Base-by-base conservation (phyloP, 805 yeast species). In the Candida palmyrensis region DNA sequence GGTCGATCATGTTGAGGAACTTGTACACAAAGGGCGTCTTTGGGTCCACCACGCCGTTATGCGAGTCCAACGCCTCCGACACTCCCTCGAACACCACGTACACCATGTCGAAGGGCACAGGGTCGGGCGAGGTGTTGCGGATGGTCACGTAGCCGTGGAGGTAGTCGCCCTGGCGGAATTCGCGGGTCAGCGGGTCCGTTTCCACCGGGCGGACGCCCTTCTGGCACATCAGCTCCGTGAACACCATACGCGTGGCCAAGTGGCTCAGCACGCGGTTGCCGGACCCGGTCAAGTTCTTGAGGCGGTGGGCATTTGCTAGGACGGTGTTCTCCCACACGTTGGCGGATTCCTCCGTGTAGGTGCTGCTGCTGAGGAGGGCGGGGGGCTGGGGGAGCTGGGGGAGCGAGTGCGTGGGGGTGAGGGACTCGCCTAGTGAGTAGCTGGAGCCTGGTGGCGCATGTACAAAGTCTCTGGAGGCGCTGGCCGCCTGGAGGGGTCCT, bases 121-220 rank as follows among this genome's bases (percentile, higher is more conserved):
- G 69, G 18, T 38, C 38, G 10, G 43, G 28, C 15, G 55, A 48
- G 6, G 38, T 49, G 41, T 66, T 66, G 13, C 39, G 35, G 11
- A 66, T 55, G 8, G 68, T 63, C 22, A 64, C 68, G 41, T 51
- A 66, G 3, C 72, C 72, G 42, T 64, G 71, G 26, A 66, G 49
- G 40, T 52, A 64, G 39, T 66, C 70, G 21, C 68, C 69, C 39
- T 61, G 68, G 29, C 55, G 52, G 41, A 47, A 62, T 40, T 66
- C 72, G 9, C 38, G 38, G 21, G 44, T 39, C 23, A 48, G 47
- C 1, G 63, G 52, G 36, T 64, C 67, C 11, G 62, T 51, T 44
- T 48, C 45, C 12, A 52, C 41, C 2, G 71, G 70, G 25, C 44
- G 38, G 5, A 57, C 52, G 4, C 71, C 71, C 42, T 57, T 60